Conservation (phyloP, 495 filamentous ascomycete genomes). For the Thermochaetoides thermophila region DNA sequence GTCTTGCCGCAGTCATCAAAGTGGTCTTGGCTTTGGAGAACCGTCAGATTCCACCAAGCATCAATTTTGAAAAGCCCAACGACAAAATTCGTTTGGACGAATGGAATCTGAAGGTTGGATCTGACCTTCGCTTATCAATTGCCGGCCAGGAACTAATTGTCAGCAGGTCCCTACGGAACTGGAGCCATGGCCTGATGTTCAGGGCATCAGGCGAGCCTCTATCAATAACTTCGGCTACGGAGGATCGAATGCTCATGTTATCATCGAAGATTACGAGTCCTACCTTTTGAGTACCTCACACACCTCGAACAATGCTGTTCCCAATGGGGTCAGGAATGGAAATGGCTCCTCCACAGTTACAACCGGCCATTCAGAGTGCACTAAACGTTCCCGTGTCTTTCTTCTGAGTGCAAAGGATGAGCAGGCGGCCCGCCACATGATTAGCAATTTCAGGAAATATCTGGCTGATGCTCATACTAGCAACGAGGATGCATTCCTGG, state of each 20-base stretch:
- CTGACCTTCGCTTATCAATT: slow-evolving; percentile 17
- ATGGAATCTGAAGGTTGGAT: slow-evolving; percentile 29
- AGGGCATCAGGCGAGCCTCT: slow-evolving; percentile 6
- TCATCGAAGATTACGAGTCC: slow-evolving; percentile 39
- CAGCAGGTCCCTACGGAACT: slow-evolving; percentile 13
- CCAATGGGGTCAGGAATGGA: slow-evolving; percentile 3
- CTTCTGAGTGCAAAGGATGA: slow-evolving; percentile 13
- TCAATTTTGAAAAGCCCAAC: slow-evolving; percentile 39
- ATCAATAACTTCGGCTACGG: slow-evolving; percentile 32
- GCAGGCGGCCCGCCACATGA: slow-evolving; percentile 29
- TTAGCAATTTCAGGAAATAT: slow-evolving; percentile 30
- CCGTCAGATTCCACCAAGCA: slow-evolving; percentile 31
- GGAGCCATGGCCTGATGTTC: slow-evolving; percentile 9
- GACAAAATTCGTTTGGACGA: slow-evolving; percentile 32
- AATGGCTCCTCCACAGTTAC: slow-evolving; percentile 11
- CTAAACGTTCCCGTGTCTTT: too few relatives aligned
- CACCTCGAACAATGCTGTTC: not conserved
- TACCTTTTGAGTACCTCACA: not conserved
- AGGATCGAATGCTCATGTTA: slow-evolving; percentile 42
- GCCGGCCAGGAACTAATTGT: slow-evolving; percentile 23
- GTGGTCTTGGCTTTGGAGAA: slow-evolving; percentile 39
- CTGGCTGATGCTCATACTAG: slow-evolving; percentile 28
- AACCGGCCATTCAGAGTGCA: too few relatives aligned
- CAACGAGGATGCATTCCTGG: slow-evolving; percentile 24
- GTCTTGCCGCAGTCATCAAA: slow-evolving; percentile 41